Percentiles rank a stretch among this genome's conserved stretches.
Evolutionary conservation across 2,329 filamentous ascomycete genomes (phyloP).

Genomic region (Neofusicoccum umdonicola): DNA sequence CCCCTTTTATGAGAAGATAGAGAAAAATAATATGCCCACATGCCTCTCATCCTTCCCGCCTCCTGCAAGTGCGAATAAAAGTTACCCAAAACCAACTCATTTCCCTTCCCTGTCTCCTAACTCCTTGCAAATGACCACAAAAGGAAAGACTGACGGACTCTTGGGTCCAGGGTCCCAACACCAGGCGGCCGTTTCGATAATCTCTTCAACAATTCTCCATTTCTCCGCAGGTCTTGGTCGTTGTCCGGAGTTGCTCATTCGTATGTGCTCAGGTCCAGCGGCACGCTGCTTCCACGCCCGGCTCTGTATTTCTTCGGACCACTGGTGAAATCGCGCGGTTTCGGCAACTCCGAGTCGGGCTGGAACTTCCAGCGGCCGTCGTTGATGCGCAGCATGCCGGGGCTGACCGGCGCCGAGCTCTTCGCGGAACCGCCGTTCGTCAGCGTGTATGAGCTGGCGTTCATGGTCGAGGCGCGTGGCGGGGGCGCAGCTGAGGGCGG

Average conservation of each 20-base stretch:
- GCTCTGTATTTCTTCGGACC: conserved; percentile 78
- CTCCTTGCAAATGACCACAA: conserved; percentile 6
- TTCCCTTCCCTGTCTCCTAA: conserved; percentile 2
- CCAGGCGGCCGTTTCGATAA: not conserved
- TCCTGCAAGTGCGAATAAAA: not conserved
- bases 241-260: conserved; percentile 26
- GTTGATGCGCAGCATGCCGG: conserved; percentile 41
- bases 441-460: conserved; percentile 71
- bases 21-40: not conserved
- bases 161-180: not conserved
- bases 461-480: conserved; percentile 57
- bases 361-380: conserved; percentile 87
- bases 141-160: not conserved
- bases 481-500: conserved; percentile 33
- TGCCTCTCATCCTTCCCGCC: not conserved
- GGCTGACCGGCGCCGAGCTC: conserved; percentile 21
- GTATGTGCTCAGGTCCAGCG: conserved; percentile 72
- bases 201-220: not conserved
- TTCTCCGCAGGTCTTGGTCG: too few species aligned
- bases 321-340: conserved; percentile 77
- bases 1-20: not conserved
- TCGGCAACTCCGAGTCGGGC: conserved; percentile 75
- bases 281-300: conserved; percentile 89
- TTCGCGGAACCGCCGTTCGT: conserved; percentile 38
- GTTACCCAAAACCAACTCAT: not conserved